Conservation (phyloP, 83 land plant species). For the Diphasiastrum complanatum region DNA sequence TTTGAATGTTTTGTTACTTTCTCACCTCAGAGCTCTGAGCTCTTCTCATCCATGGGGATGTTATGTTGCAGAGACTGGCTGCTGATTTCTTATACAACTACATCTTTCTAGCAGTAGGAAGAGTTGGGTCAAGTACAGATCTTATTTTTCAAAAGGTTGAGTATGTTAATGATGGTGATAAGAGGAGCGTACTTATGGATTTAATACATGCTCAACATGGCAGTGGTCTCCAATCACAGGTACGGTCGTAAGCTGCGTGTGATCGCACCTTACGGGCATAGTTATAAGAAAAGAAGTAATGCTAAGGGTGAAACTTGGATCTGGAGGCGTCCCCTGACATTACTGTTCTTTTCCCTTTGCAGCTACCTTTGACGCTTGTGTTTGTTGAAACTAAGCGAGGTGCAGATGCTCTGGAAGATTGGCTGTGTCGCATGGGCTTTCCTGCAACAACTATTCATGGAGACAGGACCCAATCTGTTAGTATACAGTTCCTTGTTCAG, state of each 20-base stretch:
- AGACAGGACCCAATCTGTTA: constrained; percentile 77
- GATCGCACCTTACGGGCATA: too few species aligned
- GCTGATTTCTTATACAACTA: constrained; percentile 5
- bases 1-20: too few species aligned
- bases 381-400: constrained; percentile 97
- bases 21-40: too few species aligned
- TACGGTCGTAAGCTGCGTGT: too few species aligned
- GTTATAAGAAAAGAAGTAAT: too few species aligned
- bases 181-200: constrained; percentile 6
- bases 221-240: too few species aligned
- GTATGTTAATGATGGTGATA: constrained; percentile 1
- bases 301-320: too few species aligned
- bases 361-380: constrained; percentile 81
- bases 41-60: too few species aligned
- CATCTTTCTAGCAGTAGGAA: constrained; percentile 9
- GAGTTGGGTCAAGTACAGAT: constrained; percentile 5
- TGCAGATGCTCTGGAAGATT: constrained; percentile 86
- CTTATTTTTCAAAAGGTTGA: not conserved
- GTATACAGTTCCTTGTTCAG: not conserved
- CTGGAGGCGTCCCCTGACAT: too few species aligned
- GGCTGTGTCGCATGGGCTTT: constrained; percentile 73
- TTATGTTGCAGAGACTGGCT: constrained; percentile 6
- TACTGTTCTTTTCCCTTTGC: too few species aligned
- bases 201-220: constrained; percentile 9
- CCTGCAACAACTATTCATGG: constrained; percentile 95